Base-by-base conservation (phyloP, 805 yeast species). In the Tetrapisispora fleetii region DNA sequence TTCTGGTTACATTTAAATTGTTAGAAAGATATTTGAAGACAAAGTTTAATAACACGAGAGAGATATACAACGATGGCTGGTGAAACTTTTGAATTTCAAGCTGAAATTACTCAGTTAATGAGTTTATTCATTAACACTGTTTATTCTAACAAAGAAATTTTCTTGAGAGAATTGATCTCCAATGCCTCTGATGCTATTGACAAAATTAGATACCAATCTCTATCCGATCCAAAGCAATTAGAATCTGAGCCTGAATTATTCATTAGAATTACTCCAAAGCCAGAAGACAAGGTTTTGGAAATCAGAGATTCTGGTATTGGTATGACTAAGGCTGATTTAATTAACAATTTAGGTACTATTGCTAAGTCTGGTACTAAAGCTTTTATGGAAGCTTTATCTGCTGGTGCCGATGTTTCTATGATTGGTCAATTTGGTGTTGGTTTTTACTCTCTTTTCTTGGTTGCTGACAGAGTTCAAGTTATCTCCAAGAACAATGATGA, bases 381-480 rank as follows among this genome's bases (percentile, higher is more conserved):
- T 62, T 93, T 93, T 74, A 93, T 93, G 99, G 99, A 93, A 77
- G 99, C 99, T 59, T 79, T 95, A 58, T 84, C 95, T 58, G 98
- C 97, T 57, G 99, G 99, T 76, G 99, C 99, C 54, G 99, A 93
- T 72, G 97, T 93, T 55, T 90, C 98, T 57, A 93, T 93, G 99
- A 93, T 93, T 76, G 99, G 99, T 81, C 99, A 93, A 78, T 93
- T 93, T 78, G 99, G 99, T 89, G 99, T 93, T 63, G 99, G 99
- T 83, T 93, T 93, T 91, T 93, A 93, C 84, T 93, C 99, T 48
- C 79, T 91, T 60, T 93, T 93, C 86, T 81, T 93, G 77, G 99
- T 93, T 69, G 98, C 99, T 64, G 99, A 93, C 77, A 87, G 81
- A 63, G 99, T 93, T 57, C 96, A 93, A 77, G 99, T 93, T 63